Base-by-base conservation (phyloP, 257 asterid genomes). In the Nicotiana benthamiana region DNA sequence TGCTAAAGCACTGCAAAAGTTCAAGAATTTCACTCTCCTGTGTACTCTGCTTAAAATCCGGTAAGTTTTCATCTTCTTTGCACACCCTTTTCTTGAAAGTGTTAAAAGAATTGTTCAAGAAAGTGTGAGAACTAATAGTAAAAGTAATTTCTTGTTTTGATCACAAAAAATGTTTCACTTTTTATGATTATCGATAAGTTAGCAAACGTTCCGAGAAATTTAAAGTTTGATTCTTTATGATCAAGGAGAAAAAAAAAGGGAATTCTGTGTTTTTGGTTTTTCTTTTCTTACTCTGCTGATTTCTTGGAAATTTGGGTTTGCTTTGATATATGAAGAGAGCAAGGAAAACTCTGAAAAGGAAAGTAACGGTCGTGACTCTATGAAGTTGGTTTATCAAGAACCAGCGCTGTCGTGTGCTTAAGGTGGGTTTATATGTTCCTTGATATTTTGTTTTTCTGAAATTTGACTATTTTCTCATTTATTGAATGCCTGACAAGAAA, bases 331-430 rank as follows among this genome's bases (percentile, higher is more conserved):
- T 51, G 54, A 2, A 24, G 40, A 62, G 64, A 59, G 70, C 11
- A 4, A 60, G 9, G 66, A 61, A 8, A 61, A 61, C 2, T 61
- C 15, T 61, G 70, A 30, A 62, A 64, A 64, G 13, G 22, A 9
- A 28, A 64, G 48, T 64, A 64, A 30, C 7, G 5, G 32, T 62
- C 40, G 70, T 27, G 70, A 15, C 70, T 62, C 40, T 26, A 18
- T 62, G 68, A 62, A n/a, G 30, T 67, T 67, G 75, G 74, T 65
- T 65, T 65, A 65, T 66, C 27, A 66, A 66, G 53, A n/a, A 20
- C 32, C 53, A 40, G 32, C 76, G 46, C 32, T 40, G 32, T 12
- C 22, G 77, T 72, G 77, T 13, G 22, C 9, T n/a, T 22, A 24
- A 70, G 36, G 36, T 46, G 46, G 36, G 24, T 46, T 68, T 22